Percentiles rank a stretch among this genome's conserved stretches.
Conservation (phyloP, 108 stramenopile genomes). For the Bacterosira constricta region DNA sequence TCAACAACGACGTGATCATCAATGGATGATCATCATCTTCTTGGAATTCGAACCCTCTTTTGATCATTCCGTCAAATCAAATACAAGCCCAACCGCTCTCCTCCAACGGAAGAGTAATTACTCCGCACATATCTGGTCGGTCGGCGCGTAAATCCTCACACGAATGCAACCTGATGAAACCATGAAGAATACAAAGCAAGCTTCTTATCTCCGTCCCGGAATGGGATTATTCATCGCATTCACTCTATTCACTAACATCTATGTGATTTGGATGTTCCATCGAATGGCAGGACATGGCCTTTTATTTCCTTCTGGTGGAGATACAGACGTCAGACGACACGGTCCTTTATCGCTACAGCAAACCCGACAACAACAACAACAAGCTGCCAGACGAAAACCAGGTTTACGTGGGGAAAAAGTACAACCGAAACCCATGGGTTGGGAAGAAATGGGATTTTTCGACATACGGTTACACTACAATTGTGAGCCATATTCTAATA, state of each 20-base stretch:
- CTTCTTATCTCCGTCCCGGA: too few species aligned
- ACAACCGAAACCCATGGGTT: background rate
- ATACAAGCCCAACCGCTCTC: too few species aligned
- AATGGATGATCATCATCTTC: too few species aligned
- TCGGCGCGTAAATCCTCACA: too few species aligned
- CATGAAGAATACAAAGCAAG: too few species aligned
- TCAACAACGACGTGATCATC: too few species aligned
- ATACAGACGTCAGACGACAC: slow-evolving; percentile 1
- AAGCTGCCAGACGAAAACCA: background rate
- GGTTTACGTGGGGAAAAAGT: background rate
- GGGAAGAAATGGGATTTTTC: background rate
- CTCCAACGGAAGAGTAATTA: too few species aligned
- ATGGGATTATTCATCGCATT: background rate
- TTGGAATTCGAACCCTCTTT: too few species aligned
- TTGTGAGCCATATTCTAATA: background rate
- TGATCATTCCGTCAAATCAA: too few species aligned
- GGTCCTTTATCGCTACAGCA: slow-evolving; percentile 2
- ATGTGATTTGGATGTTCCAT: background rate
- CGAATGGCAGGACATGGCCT: background rate
- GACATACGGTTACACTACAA: background rate
- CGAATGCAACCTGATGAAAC: too few species aligned
- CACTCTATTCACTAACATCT: background rate
- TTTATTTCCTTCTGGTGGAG: too few species aligned
- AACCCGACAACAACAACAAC: slow-evolving; percentile 7
- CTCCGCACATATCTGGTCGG: too few species aligned